A percentile compares a stretch with the other conserved stretches of the same genome.
Conservation (phyloP, 768 basidiomycete species). For the Mycena latifolia region DNA sequence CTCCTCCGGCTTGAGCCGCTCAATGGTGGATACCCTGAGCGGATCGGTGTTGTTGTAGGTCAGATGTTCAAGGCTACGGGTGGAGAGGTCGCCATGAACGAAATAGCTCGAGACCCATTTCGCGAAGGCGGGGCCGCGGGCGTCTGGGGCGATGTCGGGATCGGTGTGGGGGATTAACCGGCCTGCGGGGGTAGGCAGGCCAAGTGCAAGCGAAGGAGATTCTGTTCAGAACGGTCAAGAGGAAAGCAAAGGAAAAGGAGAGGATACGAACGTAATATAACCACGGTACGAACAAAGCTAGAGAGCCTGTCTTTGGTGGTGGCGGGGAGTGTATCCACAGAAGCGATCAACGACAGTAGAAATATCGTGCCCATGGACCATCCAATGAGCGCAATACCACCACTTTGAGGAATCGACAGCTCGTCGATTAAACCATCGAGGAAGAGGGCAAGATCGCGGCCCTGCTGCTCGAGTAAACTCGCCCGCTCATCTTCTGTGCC, state of each 20-base stretch:
- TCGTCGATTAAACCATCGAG: slow-evolving; percentile 42
- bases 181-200: slow-evolving; percentile 32
- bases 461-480: slow-evolving; percentile 42
- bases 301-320: slow-evolving; percentile 35
- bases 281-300: slow-evolving; percentile 37
- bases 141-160: slow-evolving; percentile 35
- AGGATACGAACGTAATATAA: slow-evolving; percentile 38
- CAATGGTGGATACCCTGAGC: slow-evolving; percentile 17
- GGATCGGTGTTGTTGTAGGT: slow-evolving; percentile 24
- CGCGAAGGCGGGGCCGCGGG: slow-evolving; percentile 35
- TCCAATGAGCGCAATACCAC: slow-evolving; percentile 40
- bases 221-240: slow-evolving; percentile 28
- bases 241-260: background rate
- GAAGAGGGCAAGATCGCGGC: slow-evolving; percentile 44
- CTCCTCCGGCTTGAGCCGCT: slow-evolving; percentile 20
- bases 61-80: slow-evolving; percentile 22
- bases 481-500: slow-evolving; percentile 37
- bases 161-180: slow-evolving; percentile 42
- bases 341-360: slow-evolving; percentile 37
- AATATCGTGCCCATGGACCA: slow-evolving; percentile 49
- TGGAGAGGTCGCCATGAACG: slow-evolving; percentile 35
- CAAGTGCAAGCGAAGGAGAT: slow-evolving; percentile 37
- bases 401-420: slow-evolving; percentile 32
- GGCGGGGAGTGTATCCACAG: slow-evolving; percentile 36
- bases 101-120: slow-evolving; percentile 40